These are phyloP conservation scores for Nicotiana benthamiana DNA, from an alignment of 257 asterid genomes.

Conservation along the genomic window DNA sequence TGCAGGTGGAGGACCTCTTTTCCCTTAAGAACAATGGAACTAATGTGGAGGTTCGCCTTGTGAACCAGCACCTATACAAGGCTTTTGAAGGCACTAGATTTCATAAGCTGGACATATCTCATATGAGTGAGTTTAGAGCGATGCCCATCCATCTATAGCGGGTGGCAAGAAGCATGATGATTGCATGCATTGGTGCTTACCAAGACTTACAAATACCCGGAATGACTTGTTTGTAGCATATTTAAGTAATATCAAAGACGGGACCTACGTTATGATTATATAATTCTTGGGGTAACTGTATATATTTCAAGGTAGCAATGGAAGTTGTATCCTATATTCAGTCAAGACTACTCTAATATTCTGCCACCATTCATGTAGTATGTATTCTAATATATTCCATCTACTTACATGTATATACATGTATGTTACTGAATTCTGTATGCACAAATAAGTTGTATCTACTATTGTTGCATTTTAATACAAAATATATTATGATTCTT, in stretches of 20 bases:
- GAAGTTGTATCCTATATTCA: too few species aligned
- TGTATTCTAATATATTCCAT: too few species aligned
- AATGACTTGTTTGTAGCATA: slow-evolving; percentile 68
- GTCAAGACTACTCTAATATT: too few species aligned
- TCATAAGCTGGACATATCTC: slow-evolving; percentile 55
- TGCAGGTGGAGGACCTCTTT: too few species aligned
- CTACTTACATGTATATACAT: too few species aligned
- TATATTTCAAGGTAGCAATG: too few species aligned
- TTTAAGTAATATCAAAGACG: slow-evolving; percentile 25
- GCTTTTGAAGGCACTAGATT: slow-evolving; percentile 52
- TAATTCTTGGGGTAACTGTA: not conserved
- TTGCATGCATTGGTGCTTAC: slow-evolving; percentile 99
- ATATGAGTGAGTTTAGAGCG: slow-evolving; percentile 71
- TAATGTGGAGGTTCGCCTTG: slow-evolving; percentile 81
- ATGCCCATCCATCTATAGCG: slow-evolving; percentile 78
- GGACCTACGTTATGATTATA: slow-evolving; percentile 6
- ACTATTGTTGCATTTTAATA: too few species aligned
- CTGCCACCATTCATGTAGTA: too few species aligned
- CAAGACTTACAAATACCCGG: slow-evolving; percentile 90
- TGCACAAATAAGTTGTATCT: too few species aligned
- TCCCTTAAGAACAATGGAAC: slow-evolving; percentile 81
- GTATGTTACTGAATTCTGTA: too few species aligned
- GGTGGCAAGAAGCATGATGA: slow-evolving; percentile 88
- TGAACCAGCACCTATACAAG: slow-evolving; percentile 52
- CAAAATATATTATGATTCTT: too few species aligned